Conservation (phyloP, 805 yeast species). For the Brettanomyces anomalus region DNA sequence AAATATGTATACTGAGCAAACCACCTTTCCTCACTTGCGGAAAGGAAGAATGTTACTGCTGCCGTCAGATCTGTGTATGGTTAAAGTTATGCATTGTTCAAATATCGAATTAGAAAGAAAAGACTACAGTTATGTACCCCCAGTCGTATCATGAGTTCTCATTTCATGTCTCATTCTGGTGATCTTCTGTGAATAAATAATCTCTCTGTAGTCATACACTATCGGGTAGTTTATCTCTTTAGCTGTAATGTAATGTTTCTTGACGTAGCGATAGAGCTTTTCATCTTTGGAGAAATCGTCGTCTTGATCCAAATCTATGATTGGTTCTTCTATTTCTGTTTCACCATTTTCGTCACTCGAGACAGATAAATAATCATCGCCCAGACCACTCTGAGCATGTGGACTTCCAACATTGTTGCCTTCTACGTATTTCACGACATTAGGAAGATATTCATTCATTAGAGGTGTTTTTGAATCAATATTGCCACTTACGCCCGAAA, state of each 20-base stretch:
- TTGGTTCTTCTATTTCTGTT: not conserved
- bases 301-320: not conserved
- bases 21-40: too few relatives aligned
- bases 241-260: slow-evolving; percentile 27
- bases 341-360: not conserved
- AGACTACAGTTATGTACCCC: too few relatives aligned
- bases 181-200: slow-evolving; percentile 13
- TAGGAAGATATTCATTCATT: not conserved
- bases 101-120: too few relatives aligned
- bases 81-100: too few relatives aligned
- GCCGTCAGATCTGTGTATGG: too few relatives aligned
- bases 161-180: not conserved
- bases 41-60: too few relatives aligned
- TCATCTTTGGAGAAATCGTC: slow-evolving; percentile 29
- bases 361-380: too few relatives aligned
- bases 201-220: slow-evolving; percentile 15
- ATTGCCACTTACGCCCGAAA: slow-evolving; percentile 21
- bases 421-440: not conserved
- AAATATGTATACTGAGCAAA: too few relatives aligned
- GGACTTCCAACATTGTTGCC: not conserved
- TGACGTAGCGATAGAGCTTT: slow-evolving; percentile 25
- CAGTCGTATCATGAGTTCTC: not conserved
- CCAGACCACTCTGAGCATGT: not conserved
- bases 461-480: not conserved
- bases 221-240: slow-evolving; percentile 34